Percentiles rank a stretch among this genome's conserved stretches.
These are phyloP conservation scores for Phytophthora foliorum DNA, from an alignment of 352 stramenopile species.

Conservation along the genomic window DNA sequence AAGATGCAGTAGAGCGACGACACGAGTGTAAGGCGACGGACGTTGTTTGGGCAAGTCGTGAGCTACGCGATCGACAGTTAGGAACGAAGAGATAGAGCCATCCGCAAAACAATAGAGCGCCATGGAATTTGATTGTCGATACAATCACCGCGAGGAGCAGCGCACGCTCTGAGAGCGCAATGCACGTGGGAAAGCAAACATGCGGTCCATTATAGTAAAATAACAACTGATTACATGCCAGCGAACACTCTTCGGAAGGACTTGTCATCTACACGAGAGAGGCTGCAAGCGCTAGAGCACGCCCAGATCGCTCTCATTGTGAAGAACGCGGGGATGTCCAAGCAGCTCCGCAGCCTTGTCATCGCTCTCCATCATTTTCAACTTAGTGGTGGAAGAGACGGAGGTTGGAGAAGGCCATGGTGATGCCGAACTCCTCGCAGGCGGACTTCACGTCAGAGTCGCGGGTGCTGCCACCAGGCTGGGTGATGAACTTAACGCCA, in stretches of 20 bases:
- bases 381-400: slow-evolving; percentile 99
- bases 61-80: slow-evolving; percentile 6
- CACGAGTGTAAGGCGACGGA: slow-evolving; percentile 8
- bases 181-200: slow-evolving; percentile 18
- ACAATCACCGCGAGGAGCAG: not conserved
- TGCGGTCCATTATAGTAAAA: slow-evolving; percentile 35
- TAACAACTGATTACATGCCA: slow-evolving; percentile 35
- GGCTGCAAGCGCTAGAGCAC: slow-evolving; percentile 18
- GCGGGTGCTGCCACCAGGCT: slow-evolving; percentile 92
- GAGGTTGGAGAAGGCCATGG: slow-evolving; percentile 98
- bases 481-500: slow-evolving; percentile 98
- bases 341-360: slow-evolving; percentile 19
- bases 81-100: slow-evolving; percentile 17
- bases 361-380: slow-evolving; percentile 18
- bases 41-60: slow-evolving; percentile 4
- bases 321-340: slow-evolving; percentile 17
- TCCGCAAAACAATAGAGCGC: slow-evolving; percentile 21
- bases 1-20: slow-evolving; percentile 42
- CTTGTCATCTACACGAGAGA: slow-evolving; percentile 29
- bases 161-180: not conserved
- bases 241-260: slow-evolving; percentile 23
- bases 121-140: slow-evolving; percentile 16
- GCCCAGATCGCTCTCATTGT: slow-evolving; percentile 17
- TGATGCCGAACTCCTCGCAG: slow-evolving; percentile 99
- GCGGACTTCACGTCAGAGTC: slow-evolving; percentile 94